Evolutionary conservation across 148 eudicot genomes (phyloP), one percentile per base, ranked within the genome.

Genomic region (Amaranthus hypochondriacus): DNA sequence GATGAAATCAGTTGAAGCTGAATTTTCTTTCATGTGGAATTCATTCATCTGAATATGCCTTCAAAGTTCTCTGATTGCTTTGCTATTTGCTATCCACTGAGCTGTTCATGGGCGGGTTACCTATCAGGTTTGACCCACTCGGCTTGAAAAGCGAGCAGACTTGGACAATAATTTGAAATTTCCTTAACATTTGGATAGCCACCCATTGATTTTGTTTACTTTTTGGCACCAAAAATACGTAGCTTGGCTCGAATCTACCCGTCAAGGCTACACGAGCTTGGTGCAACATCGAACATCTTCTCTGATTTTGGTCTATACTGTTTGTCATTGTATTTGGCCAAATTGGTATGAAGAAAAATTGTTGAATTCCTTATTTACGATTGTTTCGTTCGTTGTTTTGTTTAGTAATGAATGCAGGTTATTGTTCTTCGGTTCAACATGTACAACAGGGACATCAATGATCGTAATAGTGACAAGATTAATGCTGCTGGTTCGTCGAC

Each of bases 21-120:
- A 67, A 67, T 18, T 28, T 50, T 67, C 44, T 18, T 67, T 18
- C 39, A 50, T 67, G 70, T 67, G 12, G 70, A 50, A 48, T 67
- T 50, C 56, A 18, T 67, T 50, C 69, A 66, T 66, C 69, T 49
- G 69, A 66, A 66, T n/a, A 67, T 67, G 46, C 70, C 70, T 67
- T 67, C 70, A 51, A 67, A 67, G 70, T 67, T 67, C 70, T 67
- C 70, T 67, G 70, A 67, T 67, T 13, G 70, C 46, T 67, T 67
- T 50, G 68, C 68, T 66, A 43, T 67, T 56, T 50, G 9, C 14
- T 67, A 67, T 56, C 7, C 42, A 4, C n/a, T 18, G 14, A 10
- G 6, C 13, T 28, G 3, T 9, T 2, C 6, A 13, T 50, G 56
- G 50, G 0, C 28, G 11, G 39, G 39, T 28, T 28, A 28, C 39